Base-by-base conservation (phyloP, 169 alveolate genomes). In the Plasmodium sp. region DNA sequence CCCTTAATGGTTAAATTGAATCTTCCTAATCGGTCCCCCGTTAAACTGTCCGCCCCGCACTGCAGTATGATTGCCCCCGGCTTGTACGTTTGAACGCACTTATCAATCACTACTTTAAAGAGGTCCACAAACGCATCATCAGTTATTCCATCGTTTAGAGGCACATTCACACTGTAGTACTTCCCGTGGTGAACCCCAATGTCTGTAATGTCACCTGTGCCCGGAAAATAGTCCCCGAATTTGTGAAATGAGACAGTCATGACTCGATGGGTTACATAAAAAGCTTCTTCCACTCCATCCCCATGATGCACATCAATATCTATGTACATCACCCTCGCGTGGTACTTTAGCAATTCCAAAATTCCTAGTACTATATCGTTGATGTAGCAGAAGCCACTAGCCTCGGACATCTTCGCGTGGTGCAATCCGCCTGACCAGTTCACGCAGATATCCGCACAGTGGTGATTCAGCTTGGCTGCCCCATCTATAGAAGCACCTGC, bases 341-440 rank as follows among this genome's bases (percentile, higher is more conserved):
- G 99, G 92, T 98, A 99, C 96, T 99, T 99, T 36, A 99, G 97
- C 74, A 99, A 96, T 95, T 99, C 99, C 92, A 99, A 94, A 51
- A 99, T 99, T 1, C 99, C 99, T 73, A 99, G 95, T 10, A 99
- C 99, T 33, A 99, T 99, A 91, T 99, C 99, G 97, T 99, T 99
- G 16, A 99, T 98, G 95, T 99, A 99, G 93, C 99, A 99, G 97
- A 99, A 99, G 1, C 99, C 99, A 51, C 99, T 98, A 1, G 99
- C 99, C 90, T 99, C 99, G 16, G 99, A 97, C 93, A 98, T 97
- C 95, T 99, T 99, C 4, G 99, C 99, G 94, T 99, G 99, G 93
- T 99, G 99, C 73, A 99, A 96, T n/a, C 99, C 99, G 0, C 99
- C 99, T 9, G 99, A 98, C 99, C 99, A 99, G 93, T 99, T 99